Base-by-base conservation (phyloP, 148 eudicot species). In the Fagopyrum tataricum region DNA sequence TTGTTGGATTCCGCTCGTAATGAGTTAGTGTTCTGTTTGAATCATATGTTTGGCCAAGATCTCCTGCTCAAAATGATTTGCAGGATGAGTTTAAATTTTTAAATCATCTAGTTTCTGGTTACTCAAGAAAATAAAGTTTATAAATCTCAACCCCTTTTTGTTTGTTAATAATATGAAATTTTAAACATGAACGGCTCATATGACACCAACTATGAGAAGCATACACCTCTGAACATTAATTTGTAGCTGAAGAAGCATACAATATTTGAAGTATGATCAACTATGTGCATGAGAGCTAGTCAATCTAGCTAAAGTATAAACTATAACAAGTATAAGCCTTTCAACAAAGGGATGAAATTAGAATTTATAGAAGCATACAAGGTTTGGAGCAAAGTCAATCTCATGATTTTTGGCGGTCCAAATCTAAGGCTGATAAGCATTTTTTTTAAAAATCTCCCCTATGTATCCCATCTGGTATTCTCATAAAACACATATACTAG, bases 391-490 rank as follows among this genome's bases (percentile, higher is more conserved):
- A 69, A 76, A 84, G 85, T 91, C 95, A 18, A 89, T 53, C 75
- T 89, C 95, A 78, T 89, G 97, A 75, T 88, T 91, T 67, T 95
- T 95, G 18, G 91, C 95, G 51, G 85, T 74, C 95, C 92, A 89
- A 73, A 91, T 89, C 97, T 91, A 91, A 44, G 97, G 95, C 74
- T 91, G 95, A 79, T 83, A 84, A 52, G 95, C 95, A 71, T 91
- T 79, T 90, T 86, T 81, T 91, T 95, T 23, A 84, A 40, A 77
- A 91, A 91, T 78, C 97, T 83, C 56, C 89, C 92, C 95, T 92
- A 91, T 43, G 97, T 89, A 82, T 91, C 97, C 97, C 97, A 91
- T 76, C 95, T 87, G 44, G 18, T 76, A 75, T 91, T 91, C 66
- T 91, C 91, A 76, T 89, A 88, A 52, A 79, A 49, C 6, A 88